Evolutionary conservation across 2,329 filamentous ascomycete genomes (phyloP).

Genomic region (Fusarium anguioides): DNA sequence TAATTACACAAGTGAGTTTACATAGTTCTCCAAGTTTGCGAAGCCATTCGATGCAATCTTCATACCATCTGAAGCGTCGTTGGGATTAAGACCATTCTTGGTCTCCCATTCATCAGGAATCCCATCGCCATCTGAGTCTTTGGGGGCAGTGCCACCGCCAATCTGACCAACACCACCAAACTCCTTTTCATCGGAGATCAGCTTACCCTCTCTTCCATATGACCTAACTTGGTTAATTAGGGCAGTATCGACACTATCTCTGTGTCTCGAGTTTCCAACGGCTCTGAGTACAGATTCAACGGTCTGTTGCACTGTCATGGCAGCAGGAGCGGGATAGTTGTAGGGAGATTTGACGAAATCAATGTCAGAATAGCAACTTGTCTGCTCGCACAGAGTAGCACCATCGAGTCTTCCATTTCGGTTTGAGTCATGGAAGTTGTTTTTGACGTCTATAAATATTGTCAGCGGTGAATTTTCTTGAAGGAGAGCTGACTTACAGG

Average conservation of each 20-base stretch:
- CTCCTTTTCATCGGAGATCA: conserved; percentile 59
- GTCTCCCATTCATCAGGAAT: conserved; percentile 62
- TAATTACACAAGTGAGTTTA: conserved; percentile 57
- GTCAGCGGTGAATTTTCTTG: not conserved
- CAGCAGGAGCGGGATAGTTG: conserved; percentile 56
- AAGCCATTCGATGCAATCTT: conserved; percentile 56
- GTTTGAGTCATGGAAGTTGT: conserved; percentile 64
- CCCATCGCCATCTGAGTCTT: conserved; percentile 61
- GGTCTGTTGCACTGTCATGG: conserved; percentile 54
- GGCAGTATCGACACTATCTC: conserved; percentile 57
- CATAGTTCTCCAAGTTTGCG: conserved; percentile 61
- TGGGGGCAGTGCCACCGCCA: conserved; percentile 51
- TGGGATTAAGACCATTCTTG: conserved; percentile 55
- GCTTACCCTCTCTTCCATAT: conserved; percentile 57
- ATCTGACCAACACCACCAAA: conserved; percentile 56
- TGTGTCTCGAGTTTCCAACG: conserved; percentile 56
- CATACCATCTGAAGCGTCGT: conserved; percentile 55
- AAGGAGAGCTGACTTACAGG: conserved; percentile 47
- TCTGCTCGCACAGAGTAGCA: conserved; percentile 54
- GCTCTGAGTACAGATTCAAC: conserved; percentile 53
- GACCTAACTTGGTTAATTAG: conserved; percentile 58
- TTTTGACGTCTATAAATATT: conserved; percentile 53
- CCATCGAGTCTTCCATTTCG: conserved; percentile 62
- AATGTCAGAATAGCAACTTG: conserved; percentile 60
- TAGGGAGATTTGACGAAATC: conserved; percentile 54